Conservation (phyloP, 805 yeast species). For the Starmerella tilneyi region DNA sequence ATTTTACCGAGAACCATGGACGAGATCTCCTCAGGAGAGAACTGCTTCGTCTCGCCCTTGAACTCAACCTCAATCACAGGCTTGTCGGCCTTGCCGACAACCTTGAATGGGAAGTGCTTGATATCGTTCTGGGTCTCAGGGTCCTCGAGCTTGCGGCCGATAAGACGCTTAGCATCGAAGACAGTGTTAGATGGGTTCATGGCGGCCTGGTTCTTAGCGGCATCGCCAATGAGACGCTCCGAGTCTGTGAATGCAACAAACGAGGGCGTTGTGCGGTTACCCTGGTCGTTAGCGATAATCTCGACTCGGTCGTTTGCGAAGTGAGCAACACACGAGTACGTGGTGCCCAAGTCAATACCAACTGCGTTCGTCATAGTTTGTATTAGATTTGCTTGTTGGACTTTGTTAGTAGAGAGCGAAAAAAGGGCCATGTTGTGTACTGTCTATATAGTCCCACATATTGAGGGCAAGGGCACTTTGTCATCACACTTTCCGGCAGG, state of each 20-base stretch:
- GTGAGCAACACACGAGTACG: constrained; percentile 95
- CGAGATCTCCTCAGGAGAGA: constrained; percentile 90
- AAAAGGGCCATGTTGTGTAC: not conserved
- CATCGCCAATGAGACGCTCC: constrained; percentile 93
- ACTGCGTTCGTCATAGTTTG: constrained; percentile 24
- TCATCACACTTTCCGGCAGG: constrained; percentile 12
- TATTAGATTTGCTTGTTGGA: not conserved
- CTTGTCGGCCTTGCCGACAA: constrained; percentile 68
- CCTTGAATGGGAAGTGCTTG: constrained; percentile 82
- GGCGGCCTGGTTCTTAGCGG: constrained; percentile 97
- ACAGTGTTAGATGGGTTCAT: constrained; percentile 91
- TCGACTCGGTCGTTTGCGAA: constrained; percentile 80
- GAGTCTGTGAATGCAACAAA: constrained; percentile 93
- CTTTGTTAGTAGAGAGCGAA: not conserved
- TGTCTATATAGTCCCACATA: constrained; percentile 12
- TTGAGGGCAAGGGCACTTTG: constrained; percentile 17
- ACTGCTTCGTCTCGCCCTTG: constrained; percentile 75
- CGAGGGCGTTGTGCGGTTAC: constrained; percentile 96
- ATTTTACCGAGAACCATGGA: constrained; percentile 86
- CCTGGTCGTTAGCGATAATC: constrained; percentile 94
- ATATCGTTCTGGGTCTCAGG: constrained; percentile 67
- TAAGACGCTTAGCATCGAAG: constrained; percentile 91
- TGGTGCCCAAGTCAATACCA: constrained; percentile 68
- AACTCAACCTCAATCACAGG: constrained; percentile 80
- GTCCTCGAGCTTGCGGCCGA: constrained; percentile 74